Evolutionary conservation across 148 eudicot species (phyloP).

Genomic region (Rhododendron henanense): DNA sequence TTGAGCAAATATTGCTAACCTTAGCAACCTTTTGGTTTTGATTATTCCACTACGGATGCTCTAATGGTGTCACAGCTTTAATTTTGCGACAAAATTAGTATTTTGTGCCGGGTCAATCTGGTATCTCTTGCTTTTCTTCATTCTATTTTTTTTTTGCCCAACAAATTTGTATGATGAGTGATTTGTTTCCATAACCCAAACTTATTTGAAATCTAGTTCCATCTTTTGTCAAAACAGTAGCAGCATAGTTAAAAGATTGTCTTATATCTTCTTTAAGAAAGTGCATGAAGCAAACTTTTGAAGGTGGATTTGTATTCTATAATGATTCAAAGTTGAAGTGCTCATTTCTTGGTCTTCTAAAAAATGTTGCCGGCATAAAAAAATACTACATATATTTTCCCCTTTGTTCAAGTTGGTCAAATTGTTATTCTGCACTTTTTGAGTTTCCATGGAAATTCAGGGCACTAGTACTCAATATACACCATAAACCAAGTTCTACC

Average conservation of each 20-base stretch:
- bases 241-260: background rate
- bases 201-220: background rate
- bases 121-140: background rate
- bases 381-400: background rate
- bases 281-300: background rate
- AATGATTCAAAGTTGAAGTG: background rate
- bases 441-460: background rate
- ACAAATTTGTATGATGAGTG: background rate
- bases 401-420: background rate
- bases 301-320: background rate
- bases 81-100: background rate
- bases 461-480: background rate
- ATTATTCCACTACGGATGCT: too few relatives aligned
- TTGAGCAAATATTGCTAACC: too few relatives aligned
- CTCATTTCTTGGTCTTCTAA: too few relatives aligned
- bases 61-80: background rate
- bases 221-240: background rate
- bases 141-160: background rate
- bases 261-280: background rate
- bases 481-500: background rate
- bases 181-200: background rate
- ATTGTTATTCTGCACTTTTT: background rate
- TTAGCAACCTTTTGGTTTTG: too few relatives aligned
- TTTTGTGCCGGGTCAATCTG: background rate
- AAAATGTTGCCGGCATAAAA: too few relatives aligned